Evolutionary conservation across 2,329 filamentous ascomycete species (phyloP).

Genomic region (Phialophora chinensis): DNA sequence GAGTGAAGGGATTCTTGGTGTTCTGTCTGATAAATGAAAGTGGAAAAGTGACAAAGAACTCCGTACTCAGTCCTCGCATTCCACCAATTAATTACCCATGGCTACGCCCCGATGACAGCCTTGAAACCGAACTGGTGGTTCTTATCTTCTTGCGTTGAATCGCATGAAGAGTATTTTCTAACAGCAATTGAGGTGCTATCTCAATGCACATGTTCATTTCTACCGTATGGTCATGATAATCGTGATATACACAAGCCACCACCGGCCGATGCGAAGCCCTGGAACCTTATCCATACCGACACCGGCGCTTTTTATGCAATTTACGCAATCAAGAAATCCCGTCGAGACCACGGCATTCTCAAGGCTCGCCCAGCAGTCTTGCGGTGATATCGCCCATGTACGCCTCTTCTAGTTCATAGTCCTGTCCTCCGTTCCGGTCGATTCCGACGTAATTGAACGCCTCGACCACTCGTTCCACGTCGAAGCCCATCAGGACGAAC

Average conservation of each 20-base stretch:
- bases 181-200: not conserved
- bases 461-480: slow-evolving; percentile 81
- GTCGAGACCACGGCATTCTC: slow-evolving; percentile 33
- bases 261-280: slow-evolving; percentile 15
- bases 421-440: slow-evolving; percentile 74
- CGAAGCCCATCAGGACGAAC: slow-evolving; percentile 91
- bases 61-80: not conserved
- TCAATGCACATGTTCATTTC: not conserved
- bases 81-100: not conserved
- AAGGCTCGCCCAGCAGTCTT: slow-evolving; percentile 78
- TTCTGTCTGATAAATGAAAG: not conserved
- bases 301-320: slow-evolving; percentile 35
- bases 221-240: slow-evolving; percentile 20
- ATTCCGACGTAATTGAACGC: slow-evolving; percentile 84
- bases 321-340: not conserved
- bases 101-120: not conserved
- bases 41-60: not conserved
- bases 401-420: slow-evolving; percentile 86
- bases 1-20: not conserved
- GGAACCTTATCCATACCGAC: slow-evolving; percentile 27
- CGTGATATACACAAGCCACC: slow-evolving; percentile 28
- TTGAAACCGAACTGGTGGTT: not conserved
- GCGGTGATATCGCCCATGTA: slow-evolving; percentile 91
- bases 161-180: not conserved
- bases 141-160: not conserved